phyloP scores from a whole-genome alignment of 2,329 filamentous ascomycete genomes.

The Xylariaceae sp. region DNA sequence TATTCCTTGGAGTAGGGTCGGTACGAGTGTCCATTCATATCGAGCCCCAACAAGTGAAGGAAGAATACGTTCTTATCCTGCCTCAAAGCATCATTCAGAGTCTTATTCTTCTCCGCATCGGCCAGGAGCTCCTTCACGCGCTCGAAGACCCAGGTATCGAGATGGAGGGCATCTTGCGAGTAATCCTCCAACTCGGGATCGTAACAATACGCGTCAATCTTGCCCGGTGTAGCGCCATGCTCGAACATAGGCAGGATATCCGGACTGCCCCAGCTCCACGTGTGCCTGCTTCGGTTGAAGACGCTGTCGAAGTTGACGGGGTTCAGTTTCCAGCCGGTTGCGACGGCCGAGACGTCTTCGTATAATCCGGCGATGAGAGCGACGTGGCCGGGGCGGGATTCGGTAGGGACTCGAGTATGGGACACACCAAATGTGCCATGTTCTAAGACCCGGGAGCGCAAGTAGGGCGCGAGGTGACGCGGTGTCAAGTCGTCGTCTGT shows the following conservation, averaged over 20 bases:
- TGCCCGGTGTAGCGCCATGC: conserved; percentile 80
- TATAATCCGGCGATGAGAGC: conserved; percentile 95
- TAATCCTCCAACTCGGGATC: conserved; percentile 85
- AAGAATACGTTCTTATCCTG: conserved; percentile 93
- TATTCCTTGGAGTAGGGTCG: conserved; percentile 95
- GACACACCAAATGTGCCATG: conserved; percentile 96
- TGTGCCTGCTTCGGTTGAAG: conserved; percentile 94
- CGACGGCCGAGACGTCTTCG: conserved; percentile 95
- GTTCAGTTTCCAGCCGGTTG: conserved; percentile 97
- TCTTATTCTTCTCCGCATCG: conserved; percentile 72
- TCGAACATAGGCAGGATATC: conserved; percentile 98
- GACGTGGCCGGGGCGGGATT: conserved; percentile 93
- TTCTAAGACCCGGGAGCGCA: conserved; percentile 82
- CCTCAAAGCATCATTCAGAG: conserved; percentile 66
- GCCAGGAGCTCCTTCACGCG: conserved; percentile 83
- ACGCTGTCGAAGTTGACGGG: conserved; percentile 98
- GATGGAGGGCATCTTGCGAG: conserved; percentile 70
- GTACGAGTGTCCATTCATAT: conserved; percentile 82
- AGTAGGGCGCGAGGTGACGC: conserved; percentile 81
- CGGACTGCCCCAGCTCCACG: conserved; percentile 98
- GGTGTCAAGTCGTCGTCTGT: conserved; percentile 63
- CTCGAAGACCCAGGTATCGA: conserved; percentile 96
- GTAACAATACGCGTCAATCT: conserved; percentile 85
- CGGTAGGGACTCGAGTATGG: conserved; percentile 93
- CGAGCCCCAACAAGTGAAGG: conserved; percentile 84